These are phyloP conservation scores for Trypanosoma conorhini DNA, from an alignment of 208 protist species.

Conservation along the genomic window DNA sequence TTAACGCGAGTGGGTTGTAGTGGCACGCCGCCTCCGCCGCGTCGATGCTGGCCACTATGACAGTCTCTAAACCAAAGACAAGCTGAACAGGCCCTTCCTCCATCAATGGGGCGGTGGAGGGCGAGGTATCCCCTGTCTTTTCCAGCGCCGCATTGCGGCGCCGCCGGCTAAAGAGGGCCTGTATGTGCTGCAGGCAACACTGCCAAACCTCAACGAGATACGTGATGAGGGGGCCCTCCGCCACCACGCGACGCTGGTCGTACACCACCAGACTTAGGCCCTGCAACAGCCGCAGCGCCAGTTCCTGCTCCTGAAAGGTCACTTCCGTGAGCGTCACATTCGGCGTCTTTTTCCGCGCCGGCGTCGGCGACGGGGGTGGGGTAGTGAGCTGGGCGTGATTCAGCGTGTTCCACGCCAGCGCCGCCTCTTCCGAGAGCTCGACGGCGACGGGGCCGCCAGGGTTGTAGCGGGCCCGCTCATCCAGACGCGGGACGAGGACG, in stretches of 20 bases:
- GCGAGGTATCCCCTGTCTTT: constrained; percentile 15
- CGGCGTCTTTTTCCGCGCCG: constrained; percentile 27
- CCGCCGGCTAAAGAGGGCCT: constrained; percentile 52
- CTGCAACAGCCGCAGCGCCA: constrained; percentile 82
- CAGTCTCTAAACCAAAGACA: constrained; percentile 39
- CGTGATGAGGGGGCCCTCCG: constrained; percentile 66
- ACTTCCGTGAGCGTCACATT: constrained; percentile 51
- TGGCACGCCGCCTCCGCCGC: constrained; percentile 85
- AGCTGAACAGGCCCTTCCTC: constrained; percentile 40
- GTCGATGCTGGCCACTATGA: constrained; percentile 73
- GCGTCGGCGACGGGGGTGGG: background rate
- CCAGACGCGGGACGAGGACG: constrained; percentile 52
- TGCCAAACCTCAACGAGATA: constrained; percentile 81
- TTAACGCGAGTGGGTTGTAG: constrained; percentile 77
- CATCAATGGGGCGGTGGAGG: background rate
- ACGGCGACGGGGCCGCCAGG: constrained; percentile 44
- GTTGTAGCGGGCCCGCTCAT: constrained; percentile 55
- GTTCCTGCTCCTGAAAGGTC: constrained; percentile 82
- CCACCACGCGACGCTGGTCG: constrained; percentile 71
- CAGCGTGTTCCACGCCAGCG: constrained; percentile 34
- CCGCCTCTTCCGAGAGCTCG: constrained; percentile 35
- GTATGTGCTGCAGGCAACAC: constrained; percentile 81
- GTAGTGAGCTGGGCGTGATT: constrained; percentile 22
- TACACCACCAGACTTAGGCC: constrained; percentile 70
- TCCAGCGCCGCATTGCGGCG: constrained; percentile 25